Conservation (phyloP, 2,329 filamentous ascomycete species). For the Fusarium sp. region DNA sequence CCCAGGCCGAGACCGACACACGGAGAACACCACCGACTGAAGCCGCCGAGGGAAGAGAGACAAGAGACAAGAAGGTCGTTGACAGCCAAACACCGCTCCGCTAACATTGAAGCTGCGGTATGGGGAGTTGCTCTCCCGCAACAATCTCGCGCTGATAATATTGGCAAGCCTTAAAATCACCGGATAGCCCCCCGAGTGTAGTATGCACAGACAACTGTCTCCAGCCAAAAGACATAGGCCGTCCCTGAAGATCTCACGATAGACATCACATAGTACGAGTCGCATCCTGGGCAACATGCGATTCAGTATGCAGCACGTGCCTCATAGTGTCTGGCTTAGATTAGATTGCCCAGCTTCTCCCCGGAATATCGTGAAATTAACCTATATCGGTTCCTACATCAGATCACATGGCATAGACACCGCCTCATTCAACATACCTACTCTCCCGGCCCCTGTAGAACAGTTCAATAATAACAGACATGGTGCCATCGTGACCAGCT, state of each 20-base stretch:
- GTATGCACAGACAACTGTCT: conserved; percentile 20
- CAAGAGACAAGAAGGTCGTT: background rate
- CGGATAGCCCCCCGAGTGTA: conserved; percentile 1
- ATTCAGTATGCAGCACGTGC: conserved; percentile 46
- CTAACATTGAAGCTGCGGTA: too few species aligned
- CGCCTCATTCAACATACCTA: conserved; percentile 20
- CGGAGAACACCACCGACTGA: conserved; percentile 31
- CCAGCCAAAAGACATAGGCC: conserved; percentile 8
- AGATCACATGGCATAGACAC: conserved; percentile 18
- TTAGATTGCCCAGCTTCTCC: conserved; percentile 28
- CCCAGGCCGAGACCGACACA: conserved; percentile 42
- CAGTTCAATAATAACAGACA: conserved; percentile 14
- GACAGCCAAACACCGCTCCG: too few species aligned
- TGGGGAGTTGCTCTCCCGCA: background rate
- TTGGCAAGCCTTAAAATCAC: conserved; percentile 6
- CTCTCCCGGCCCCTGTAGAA: conserved; percentile 11
- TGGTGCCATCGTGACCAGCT: conserved; percentile 3
- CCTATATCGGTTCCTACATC: conserved; percentile 22
- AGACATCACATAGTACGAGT: conserved; percentile 41
- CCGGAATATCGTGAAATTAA: conserved; percentile 34
- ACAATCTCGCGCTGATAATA: background rate
- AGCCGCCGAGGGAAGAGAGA: conserved; percentile 21
- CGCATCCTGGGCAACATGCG: conserved; percentile 41
- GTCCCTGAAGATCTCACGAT: conserved; percentile 20
- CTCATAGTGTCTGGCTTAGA: conserved; percentile 33